These are phyloP conservation scores for Pterula multifida DNA, from an alignment of 1,284 basidiomycete genomes.

Conservation along the genomic window DNA sequence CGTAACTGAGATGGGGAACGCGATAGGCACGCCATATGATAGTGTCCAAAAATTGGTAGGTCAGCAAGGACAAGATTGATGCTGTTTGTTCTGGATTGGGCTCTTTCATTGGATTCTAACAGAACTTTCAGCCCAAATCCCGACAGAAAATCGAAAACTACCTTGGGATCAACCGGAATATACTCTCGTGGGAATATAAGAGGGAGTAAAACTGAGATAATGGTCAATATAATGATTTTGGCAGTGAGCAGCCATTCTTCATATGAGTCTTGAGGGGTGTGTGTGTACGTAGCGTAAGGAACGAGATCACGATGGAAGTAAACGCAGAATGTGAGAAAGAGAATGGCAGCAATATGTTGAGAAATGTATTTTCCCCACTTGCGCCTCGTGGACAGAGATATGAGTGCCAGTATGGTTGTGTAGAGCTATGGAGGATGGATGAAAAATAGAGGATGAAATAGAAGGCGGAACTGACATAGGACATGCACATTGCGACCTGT, in stretches of 20 bases:
- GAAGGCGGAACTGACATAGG: conserved; percentile 18
- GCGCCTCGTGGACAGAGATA: conserved; percentile 17
- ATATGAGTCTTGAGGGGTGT: conserved; percentile 18
- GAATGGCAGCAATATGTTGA: conserved; percentile 23
- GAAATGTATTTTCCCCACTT: conserved; percentile 17
- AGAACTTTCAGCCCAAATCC: neutral
- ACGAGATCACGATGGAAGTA: conserved; percentile 56
- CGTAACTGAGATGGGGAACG: conserved; percentile 28
- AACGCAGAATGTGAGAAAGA: conserved; percentile 24
- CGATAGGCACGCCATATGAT: conserved; percentile 34
- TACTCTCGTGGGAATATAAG: conserved; percentile 30
- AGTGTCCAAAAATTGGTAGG: conserved; percentile 48
- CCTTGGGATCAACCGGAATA: conserved; percentile 30
- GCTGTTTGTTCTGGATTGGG: conserved; percentile 60
- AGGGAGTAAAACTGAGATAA: conserved; percentile 24
- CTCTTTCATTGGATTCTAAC: conserved; percentile 27
- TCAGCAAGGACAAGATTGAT: conserved; percentile 38
- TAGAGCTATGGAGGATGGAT: conserved; percentile 16
- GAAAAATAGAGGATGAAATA: neutral
- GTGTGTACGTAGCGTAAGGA: conserved; percentile 41
- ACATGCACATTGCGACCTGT: conserved; percentile 19
- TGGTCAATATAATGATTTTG: conserved; percentile 20
- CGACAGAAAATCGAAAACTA: conserved; percentile 11
- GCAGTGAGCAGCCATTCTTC: conserved; percentile 26
- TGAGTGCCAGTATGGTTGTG: conserved; percentile 19